These are phyloP conservation scores for Hypoxylon rubiginosum DNA, from an alignment of 2,329 filamentous ascomycete genomes.

Conservation along the genomic window DNA sequence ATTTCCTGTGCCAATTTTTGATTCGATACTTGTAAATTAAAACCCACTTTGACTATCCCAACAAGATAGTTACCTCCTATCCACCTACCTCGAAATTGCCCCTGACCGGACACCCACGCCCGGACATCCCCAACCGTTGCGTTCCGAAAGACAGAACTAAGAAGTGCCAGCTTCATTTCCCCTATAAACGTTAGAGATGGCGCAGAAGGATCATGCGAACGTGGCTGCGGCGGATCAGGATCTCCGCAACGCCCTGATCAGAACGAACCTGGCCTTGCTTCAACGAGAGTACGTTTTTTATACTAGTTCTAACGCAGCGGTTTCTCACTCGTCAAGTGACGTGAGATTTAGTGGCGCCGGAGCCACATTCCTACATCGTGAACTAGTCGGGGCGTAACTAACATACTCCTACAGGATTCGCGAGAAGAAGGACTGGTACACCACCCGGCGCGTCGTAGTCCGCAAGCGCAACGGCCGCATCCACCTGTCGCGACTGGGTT, in stretches of 20 bases:
- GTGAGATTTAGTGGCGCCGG: neutral
- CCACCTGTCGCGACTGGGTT: slow-evolving; percentile 45
- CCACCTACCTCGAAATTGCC: too few relatives aligned
- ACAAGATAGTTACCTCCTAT: too few relatives aligned
- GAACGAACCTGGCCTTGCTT: slow-evolving; percentile 63
- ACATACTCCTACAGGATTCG: slow-evolving; percentile 40
- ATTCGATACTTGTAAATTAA: neutral
- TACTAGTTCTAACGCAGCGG: too few relatives aligned
- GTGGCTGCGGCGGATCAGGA: slow-evolving; percentile 56
- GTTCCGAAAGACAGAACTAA: neutral
- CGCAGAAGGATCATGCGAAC: slow-evolving; percentile 19
- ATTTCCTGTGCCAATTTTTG: neutral
- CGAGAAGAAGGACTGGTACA: slow-evolving; percentile 50
- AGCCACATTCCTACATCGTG: neutral
- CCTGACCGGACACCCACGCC: slow-evolving; percentile 12
- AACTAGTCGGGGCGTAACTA: slow-evolving; percentile 6
- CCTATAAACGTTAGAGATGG: slow-evolving; percentile 31
- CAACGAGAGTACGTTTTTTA: slow-evolving; percentile 60
- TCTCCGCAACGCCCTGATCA: slow-evolving; percentile 58
- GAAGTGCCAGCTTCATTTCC: neutral
- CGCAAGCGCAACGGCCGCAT: slow-evolving; percentile 49
- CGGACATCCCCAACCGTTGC: slow-evolving; percentile 45
- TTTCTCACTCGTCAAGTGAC: slow-evolving; percentile 19
- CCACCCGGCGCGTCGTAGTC: slow-evolving; percentile 46
- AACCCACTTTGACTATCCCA: slow-evolving; percentile 1